Evolutionary conservation across 1,284 basidiomycete species (phyloP), one percentile per base, ranked within the genome.

Genomic region (Leccinum fuscescens): DNA sequence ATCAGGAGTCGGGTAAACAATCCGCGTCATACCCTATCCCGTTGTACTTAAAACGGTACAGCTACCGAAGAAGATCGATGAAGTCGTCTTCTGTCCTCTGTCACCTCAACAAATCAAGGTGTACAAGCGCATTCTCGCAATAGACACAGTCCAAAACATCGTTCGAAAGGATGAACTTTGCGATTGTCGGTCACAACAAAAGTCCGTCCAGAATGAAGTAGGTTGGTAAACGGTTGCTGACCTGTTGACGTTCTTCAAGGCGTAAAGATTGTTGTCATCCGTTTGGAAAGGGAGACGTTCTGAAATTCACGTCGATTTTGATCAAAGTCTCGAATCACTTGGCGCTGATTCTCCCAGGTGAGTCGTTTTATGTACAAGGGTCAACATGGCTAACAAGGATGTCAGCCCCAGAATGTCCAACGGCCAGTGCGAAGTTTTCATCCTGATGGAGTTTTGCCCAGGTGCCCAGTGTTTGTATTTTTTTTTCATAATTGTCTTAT

Each of bases 391-490:
- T 62, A 9, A 69, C 46, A 35, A 12, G 5, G 39, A 42, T 58
- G 27, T 62, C 33, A 89, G 88, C 82, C 4, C 84, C 24, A 84
- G 86, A 62, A 82, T 93, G 72, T 79, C 90, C 3, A 90, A 89
- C 69, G 93, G 93, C 51, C 83, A 84, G 51, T 95, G 92, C 74
- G 97, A 99, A 76, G 96, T 99, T 52, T 98, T 98, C 76, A 99
- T 99, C 72, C 83, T 99, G 62, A 99, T 99, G 97, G 97, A 99
- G 76, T 98, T 90, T 75, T 98, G 95, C 74, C 80, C 84, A 71
- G 85, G 85, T 84, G 68, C 29, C 39, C 48, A 64, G 76, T 53
- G 3, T 67, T 31, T 17, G 44, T 69, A 4, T 49, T 37, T 9
- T 52, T n/a, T 58, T 4, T 55, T 51, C 14, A 20, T 29, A 48